Conservation (phyloP, 495 filamentous ascomycete genomes). For the Aspergillus campestris region DNA sequence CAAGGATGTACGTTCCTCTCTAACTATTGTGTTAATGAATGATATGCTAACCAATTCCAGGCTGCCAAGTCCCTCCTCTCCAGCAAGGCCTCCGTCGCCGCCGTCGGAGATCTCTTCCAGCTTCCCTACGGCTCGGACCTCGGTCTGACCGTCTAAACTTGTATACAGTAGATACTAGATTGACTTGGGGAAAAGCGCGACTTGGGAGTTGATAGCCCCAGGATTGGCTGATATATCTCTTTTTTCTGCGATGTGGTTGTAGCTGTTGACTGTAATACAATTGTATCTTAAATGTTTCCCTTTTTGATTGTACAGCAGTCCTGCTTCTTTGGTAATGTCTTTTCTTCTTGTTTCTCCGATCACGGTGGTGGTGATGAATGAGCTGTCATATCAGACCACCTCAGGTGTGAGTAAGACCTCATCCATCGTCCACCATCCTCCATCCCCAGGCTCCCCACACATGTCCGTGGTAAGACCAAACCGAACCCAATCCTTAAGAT, state of each 20-base stretch:
- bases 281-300: slow-evolving; percentile 29
- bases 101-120: slow-evolving; percentile 80
- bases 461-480: no score
- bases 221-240: slow-evolving; percentile 11
- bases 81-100: slow-evolving; percentile 77
- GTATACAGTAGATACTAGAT: slow-evolving; percentile 40
- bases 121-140: slow-evolving; percentile 91
- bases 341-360: no score
- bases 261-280: slow-evolving; percentile 43
- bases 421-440: no score
- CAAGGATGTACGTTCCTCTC: slow-evolving; percentile 59
- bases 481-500: no score
- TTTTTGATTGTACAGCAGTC: not conserved
- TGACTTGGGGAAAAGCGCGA: slow-evolving; percentile 25
- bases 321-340: no score
- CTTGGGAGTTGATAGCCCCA: slow-evolving; percentile 7
- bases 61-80: slow-evolving; percentile 76
- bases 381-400: no score
- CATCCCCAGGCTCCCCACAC: no score
- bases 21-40: not conserved
- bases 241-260: slow-evolving; percentile 33
- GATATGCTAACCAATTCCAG: slow-evolving; percentile 41
- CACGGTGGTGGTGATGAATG: no score
- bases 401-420: no score
- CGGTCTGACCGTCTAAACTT: slow-evolving; percentile 79